A percentile compares a stretch with the other conserved stretches of the same genome.
Conservation (phyloP, 345 rosid species). For the Arabidopsis thaliana region TAIR10.1 NC_003075.7:13148001-13148500, state of each 20-base stretch:
- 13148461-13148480: constrained; percentile 82
- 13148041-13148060: constrained; percentile 59
- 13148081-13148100: constrained; percentile 61
- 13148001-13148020: constrained; percentile 69
- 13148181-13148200: constrained; percentile 67
- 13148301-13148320: no score
- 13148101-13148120: constrained; percentile 70
- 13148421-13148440: no score
- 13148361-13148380: no score
- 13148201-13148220: constrained; percentile 77
- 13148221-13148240: neutral
- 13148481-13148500: constrained; percentile 82
- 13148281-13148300: no score
- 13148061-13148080: constrained; percentile 50
- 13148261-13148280: no score
- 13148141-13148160: constrained; percentile 83
- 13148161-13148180: constrained; percentile 97
- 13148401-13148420: no score
- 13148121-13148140: constrained; percentile 66
- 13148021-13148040: constrained; percentile 57
- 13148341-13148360: no score
- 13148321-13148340: no score
- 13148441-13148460: no score
- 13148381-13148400: no score
- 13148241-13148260: neutral